These are phyloP conservation scores for Beta lomatogona DNA, from an alignment of 179 eudicot species.

Conservation along the genomic window DNA sequence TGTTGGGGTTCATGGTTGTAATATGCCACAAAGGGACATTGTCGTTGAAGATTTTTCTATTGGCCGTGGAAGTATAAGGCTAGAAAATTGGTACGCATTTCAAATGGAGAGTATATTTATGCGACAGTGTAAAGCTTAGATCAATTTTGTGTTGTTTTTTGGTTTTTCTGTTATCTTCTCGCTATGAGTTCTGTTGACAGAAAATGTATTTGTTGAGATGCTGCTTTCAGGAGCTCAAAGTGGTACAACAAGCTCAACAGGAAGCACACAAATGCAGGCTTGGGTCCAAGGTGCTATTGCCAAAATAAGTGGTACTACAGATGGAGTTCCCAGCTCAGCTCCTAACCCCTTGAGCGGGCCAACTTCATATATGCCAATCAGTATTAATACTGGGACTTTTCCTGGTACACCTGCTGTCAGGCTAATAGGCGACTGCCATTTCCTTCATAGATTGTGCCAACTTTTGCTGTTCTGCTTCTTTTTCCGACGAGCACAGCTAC, in stretches of 20 bases:
- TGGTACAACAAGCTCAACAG: slow-evolving; percentile 79
- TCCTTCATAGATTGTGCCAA: slow-evolving; percentile 92
- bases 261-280: slow-evolving; percentile 95
- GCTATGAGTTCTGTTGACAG: background rate
- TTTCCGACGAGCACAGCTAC: slow-evolving; percentile 75
- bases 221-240: slow-evolving; percentile 67
- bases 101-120: no score
- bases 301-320: slow-evolving; percentile 85
- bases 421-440: slow-evolving; percentile 95
- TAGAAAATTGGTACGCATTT: no score
- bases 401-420: slow-evolving; percentile 99
- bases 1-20: no score
- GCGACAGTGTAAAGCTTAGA: no score
- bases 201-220: background rate
- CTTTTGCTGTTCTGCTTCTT: slow-evolving; percentile 89
- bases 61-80: no score
- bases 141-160: background rate
- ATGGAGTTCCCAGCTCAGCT: slow-evolving; percentile 65
- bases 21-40: no score
- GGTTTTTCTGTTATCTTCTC: background rate
- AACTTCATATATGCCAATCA: slow-evolving; percentile 85
- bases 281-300: slow-evolving; percentile 99
- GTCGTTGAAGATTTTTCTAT: no score
- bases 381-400: slow-evolving; percentile 96
- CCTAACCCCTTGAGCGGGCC: slow-evolving; percentile 80